phyloP scores from a whole-genome alignment of 2,329 filamentous ascomycete species.

The Curvularia eragrostidis region DNA sequence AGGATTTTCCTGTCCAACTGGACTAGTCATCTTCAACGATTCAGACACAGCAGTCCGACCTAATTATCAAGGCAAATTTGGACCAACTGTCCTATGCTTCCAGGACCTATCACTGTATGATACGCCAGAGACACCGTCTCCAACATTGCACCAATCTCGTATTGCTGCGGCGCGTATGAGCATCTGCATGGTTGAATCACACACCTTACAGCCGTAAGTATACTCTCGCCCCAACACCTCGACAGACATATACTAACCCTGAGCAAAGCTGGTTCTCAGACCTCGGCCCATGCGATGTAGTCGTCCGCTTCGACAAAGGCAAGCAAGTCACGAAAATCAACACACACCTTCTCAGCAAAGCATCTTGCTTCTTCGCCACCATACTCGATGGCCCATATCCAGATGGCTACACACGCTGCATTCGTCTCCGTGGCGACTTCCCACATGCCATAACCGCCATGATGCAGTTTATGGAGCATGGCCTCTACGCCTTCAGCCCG shows the following conservation, averaged over 20 bases:
- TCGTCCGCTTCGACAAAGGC: conserved; percentile 28
- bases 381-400: conserved; percentile 20
- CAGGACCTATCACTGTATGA: conserved; percentile 22
- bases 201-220: conserved; percentile 18
- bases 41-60: conserved; percentile 1
- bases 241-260: conserved; percentile 1
- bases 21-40: conserved; percentile 13
- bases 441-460: conserved; percentile 28
- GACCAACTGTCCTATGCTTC: conserved; percentile 23
- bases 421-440: conserved; percentile 33
- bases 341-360: conserved; percentile 23
- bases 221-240: not conserved
- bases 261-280: conserved; percentile 14
- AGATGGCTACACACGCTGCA: conserved; percentile 14
- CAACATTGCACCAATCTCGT: not conserved
- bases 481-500: conserved; percentile 27
- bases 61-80: conserved; percentile 1
- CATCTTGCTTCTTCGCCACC: conserved; percentile 24
- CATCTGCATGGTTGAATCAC: conserved; percentile 9
- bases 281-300: conserved; percentile 21
- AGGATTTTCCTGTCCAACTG: not conserved
- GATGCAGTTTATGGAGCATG: conserved; percentile 29
- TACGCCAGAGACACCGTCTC: not conserved
- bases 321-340: conserved; percentile 23
- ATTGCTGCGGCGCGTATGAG: conserved; percentile 12